Base-by-base conservation (phyloP, 495 filamentous ascomycete species). In the Talaromyces stipitatus region DNA sequence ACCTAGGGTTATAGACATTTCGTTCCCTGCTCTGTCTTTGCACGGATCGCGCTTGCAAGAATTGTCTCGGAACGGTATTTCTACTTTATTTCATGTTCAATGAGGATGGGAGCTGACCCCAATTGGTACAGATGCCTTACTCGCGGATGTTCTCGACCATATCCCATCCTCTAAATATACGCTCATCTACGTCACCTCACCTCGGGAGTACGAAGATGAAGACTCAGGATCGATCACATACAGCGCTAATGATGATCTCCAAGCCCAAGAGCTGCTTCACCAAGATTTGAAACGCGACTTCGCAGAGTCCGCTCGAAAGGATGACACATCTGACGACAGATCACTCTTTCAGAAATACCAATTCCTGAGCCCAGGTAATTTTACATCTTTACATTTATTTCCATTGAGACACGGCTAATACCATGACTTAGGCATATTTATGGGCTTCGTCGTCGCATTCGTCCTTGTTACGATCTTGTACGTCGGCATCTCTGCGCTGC, bases 281-380 rank as follows among this genome's bases (percentile, higher is more conserved):
- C 77, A 76, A 68, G 83, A 85, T 4, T 66, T 87, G 50, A 86
- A 83, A 69, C 81, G 78, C 46, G 82, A 86, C 64, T 64, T 67
- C 65, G 69, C 69, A 52, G 70, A 66, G 1, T 60, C 70, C 24
- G 60, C 64, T 38, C 57, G 50, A 4, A 51, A 57, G 16, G 70
- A 69, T n/a, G 60, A 64, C 12, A 62, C 66, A 28, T 62, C 69
- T 6, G 66, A 61, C 8, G 66, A 69, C 26, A 71, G 75, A 20
- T 85, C 89, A 29, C 71, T 98, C 47, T 98, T 98, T 65, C 84
- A 92, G 69, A 86, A 86, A 64, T 98, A 98, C 67, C 86, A 94
- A 66, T 97, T 87, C 73, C 86, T 98, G 26, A 89, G 83, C 18
- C 90, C 91, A 64, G 80, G 80, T 80, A 62, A 53, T 71, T 5